Conservation (phyloP, 2,329 filamentous ascomycete genomes). For the Rhynchosporium graminicola region DNA sequence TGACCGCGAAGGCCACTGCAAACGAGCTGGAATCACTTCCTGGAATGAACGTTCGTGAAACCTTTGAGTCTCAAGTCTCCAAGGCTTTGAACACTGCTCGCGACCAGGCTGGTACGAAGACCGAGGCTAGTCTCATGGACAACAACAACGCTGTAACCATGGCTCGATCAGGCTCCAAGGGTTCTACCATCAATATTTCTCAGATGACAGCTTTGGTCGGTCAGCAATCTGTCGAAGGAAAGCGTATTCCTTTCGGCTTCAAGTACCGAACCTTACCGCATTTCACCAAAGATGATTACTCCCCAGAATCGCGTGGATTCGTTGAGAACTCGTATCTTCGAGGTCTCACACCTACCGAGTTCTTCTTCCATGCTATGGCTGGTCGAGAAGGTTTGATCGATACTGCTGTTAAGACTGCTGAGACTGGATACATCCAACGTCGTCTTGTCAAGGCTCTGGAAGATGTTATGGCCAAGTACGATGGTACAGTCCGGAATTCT, state of each 20-base stretch:
- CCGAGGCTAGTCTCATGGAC: slow-evolving; percentile 90
- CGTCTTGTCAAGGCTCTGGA: slow-evolving; percentile 97
- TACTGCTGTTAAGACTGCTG: slow-evolving; percentile 98
- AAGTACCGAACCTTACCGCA: slow-evolving; percentile 96
- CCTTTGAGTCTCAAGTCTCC: slow-evolving; percentile 96
- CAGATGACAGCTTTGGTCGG: slow-evolving; percentile 99
- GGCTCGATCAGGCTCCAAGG: slow-evolving; percentile 95
- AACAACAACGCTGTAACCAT: slow-evolving; percentile 96
- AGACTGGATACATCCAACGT: slow-evolving; percentile 98
- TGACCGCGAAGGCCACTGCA: slow-evolving; percentile 77
- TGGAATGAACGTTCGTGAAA: slow-evolving; percentile 98
- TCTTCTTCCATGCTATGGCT: slow-evolving; percentile 99
- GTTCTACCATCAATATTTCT: slow-evolving; percentile 98
- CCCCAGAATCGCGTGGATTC: slow-evolving; percentile 92
- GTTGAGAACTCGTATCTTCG: slow-evolving; percentile 98
- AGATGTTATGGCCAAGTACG: slow-evolving; percentile 96
- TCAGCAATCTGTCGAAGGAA: slow-evolving; percentile 97
- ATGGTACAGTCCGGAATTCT: slow-evolving; percentile 95
- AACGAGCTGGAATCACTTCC: slow-evolving; percentile 90
- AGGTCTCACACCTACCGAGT: slow-evolving; percentile 91
- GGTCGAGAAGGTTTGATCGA: slow-evolving; percentile 99
- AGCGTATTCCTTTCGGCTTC: slow-evolving; percentile 98
- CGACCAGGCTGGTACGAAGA: slow-evolving; percentile 92
- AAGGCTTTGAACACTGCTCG: slow-evolving; percentile 92
- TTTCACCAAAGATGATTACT: slow-evolving; percentile 99